These are phyloP conservation scores for Corymbia maculata DNA, from an alignment of 345 rosid species.

Conservation along the genomic window DNA sequence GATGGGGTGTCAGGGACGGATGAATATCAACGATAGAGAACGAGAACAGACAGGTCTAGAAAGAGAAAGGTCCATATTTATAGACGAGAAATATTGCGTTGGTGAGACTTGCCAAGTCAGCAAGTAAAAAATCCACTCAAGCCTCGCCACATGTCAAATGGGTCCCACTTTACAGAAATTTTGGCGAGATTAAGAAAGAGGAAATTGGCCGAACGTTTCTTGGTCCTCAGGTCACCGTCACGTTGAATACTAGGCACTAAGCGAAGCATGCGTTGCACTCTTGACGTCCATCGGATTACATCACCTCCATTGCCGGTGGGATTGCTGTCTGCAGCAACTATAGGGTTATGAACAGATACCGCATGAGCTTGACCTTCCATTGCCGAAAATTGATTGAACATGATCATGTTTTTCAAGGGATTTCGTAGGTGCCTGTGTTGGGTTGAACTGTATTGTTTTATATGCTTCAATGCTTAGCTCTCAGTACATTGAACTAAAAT, in stretches of 20 bases:
- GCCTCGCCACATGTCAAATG: no score
- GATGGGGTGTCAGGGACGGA: background rate
- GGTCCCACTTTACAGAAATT: background rate
- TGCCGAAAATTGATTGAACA: background rate
- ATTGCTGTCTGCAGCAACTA: background rate
- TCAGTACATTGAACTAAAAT: background rate
- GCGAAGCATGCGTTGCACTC: background rate
- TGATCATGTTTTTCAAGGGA: background rate
- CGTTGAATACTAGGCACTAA: background rate
- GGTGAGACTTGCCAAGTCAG: no score
- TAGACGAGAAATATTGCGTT: background rate
- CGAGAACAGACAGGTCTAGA: background rate
- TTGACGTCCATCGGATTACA: background rate
- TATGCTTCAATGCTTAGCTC: background rate
- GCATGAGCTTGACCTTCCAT: background rate
- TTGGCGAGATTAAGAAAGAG: background rate
- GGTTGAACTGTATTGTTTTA: background rate
- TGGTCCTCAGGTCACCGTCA: background rate
- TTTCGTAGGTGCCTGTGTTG: background rate
- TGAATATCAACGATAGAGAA: no score
- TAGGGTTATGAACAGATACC: background rate
- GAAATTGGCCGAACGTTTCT: background rate
- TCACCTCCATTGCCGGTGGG: background rate
- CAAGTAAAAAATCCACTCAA: background rate
- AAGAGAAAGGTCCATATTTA: background rate